Base-by-base conservation (phyloP, 2,329 filamentous ascomycete species). In the Fulvia fulva region DNA sequence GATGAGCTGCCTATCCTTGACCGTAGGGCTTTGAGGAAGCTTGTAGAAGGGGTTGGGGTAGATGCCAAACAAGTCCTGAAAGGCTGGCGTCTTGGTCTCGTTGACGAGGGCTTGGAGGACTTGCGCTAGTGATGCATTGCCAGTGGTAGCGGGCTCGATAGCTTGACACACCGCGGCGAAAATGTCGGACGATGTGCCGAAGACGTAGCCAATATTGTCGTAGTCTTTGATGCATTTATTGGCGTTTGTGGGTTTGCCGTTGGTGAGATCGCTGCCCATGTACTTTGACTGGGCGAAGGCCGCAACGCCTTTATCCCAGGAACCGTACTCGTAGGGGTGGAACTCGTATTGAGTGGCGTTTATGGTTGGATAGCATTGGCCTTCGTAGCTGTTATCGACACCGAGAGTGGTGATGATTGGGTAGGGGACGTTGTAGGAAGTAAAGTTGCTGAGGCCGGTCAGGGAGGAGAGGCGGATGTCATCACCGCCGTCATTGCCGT, bases 311-410 rank as follows among this genome's bases (percentile, higher is more conserved):
- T 75, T 74, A 68, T 89, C 86, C 75, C 81, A 88, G 19, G 79
- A 81, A 60, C 87, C 87, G 61, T 87, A 83, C 70, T 89, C 86
- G 72, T 80, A 88, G 1, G 87, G 84, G 60, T 78, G 80, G 71
- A 88, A 84, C 65, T 89, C 87, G 65, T 82, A 88, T 23, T 84
- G 79, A 50, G 84, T 85, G 14, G 82, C 81, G 71, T 87, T 86
- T 21, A 60, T 30, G 1, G 58, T 63, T 3, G 73, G 74, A 1
- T 52, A 25, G 63, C 78, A 80, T 58, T 76, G 67, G 23, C 73
- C 74, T 5, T 69, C 59, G 47, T 62, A 69, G 32, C 67, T 71
- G 50, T 74, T 72, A 52, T 63, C 61, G 25, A 73, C 69, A 19
- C 73, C 74, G 8, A 75, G 63, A 4, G 75, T 67, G 1, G 76